A percentile compares a stretch with the other conserved stretches of the same genome.
phyloP scores from a whole-genome alignment of 2,329 filamentous ascomycete genomes.

The Talaromyces sp. region DNA sequence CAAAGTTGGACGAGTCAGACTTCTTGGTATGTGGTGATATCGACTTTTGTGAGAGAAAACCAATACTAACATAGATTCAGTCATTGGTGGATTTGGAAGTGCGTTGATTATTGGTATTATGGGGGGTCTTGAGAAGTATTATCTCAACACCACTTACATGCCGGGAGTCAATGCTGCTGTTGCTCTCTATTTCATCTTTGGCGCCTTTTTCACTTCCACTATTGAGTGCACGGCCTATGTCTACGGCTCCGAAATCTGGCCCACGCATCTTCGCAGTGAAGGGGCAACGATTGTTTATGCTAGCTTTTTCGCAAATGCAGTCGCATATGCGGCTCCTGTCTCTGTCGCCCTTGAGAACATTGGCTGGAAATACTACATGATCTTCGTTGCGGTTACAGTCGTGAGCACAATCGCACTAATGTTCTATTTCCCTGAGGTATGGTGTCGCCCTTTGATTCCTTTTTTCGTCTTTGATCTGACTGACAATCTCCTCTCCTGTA shows the following conservation, averaged over 20 bases:
- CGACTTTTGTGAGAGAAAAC: background rate
- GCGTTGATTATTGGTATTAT: background rate
- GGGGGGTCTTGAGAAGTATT: background rate
- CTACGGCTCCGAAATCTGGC: slow-evolving; percentile 1
- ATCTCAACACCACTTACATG: background rate
- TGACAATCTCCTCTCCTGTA: background rate
- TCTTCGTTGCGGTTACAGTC: background rate
- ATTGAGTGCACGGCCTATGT: background rate
- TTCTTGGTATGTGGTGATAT: background rate
- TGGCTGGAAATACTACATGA: background rate
- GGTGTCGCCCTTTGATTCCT: background rate
- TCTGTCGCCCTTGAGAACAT: background rate
- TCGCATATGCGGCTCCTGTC: background rate
- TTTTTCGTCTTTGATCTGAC: background rate
- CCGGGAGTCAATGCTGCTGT: background rate
- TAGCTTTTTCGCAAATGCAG: background rate
- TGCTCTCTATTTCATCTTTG: background rate
- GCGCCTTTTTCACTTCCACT: background rate
- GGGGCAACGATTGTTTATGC: background rate
- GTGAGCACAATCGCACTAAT: background rate
- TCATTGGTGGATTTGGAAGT: background rate
- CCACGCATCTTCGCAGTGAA: background rate
- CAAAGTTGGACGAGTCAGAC: background rate
- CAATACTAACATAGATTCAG: background rate
- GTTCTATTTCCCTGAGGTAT: background rate